These are phyloP conservation scores for Scalesia atractyloides DNA, from an alignment of 129 eudicot genomes.

Conservation along the genomic window DNA sequence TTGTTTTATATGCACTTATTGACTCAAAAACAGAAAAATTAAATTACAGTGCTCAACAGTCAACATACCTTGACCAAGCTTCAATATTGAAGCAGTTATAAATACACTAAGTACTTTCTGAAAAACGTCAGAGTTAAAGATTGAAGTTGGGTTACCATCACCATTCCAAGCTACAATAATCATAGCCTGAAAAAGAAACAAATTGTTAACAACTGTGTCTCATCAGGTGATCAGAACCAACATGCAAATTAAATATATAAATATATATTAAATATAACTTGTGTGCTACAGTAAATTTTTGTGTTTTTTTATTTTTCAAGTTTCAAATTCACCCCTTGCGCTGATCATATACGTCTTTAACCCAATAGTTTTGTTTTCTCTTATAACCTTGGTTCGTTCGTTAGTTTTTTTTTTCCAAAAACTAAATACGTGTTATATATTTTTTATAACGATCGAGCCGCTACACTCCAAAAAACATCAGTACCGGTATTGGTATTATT, in stretches of 20 bases:
- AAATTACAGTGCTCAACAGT: neutral
- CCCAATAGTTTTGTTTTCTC: no score
- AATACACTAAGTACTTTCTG: constrained; percentile 76
- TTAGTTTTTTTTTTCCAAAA: no score
- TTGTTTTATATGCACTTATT: neutral
- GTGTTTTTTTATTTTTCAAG: no score
- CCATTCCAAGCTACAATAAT: constrained; percentile 91
- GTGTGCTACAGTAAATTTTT: no score
- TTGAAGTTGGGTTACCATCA: constrained; percentile 49
- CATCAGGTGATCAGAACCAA: constrained; percentile 7
- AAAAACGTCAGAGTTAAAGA: constrained; percentile 55
- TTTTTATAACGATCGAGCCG: no score
- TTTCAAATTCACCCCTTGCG: no score
- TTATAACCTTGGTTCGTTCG: no score
- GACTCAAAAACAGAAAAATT: neutral
- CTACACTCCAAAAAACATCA: no score
- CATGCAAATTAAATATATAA: neutral
- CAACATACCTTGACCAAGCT: constrained; percentile 72
- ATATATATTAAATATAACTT: no score
- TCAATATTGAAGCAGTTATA: constrained; percentile 84
- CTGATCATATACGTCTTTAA: no score
- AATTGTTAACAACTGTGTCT: neutral
- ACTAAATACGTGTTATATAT: no score
- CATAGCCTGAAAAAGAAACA: constrained; percentile 64
- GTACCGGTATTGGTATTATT: no score